Evolutionary conservation across 768 basidiomycete species (phyloP).

Genomic region (Chalciporus pseudorubinellus): DNA sequence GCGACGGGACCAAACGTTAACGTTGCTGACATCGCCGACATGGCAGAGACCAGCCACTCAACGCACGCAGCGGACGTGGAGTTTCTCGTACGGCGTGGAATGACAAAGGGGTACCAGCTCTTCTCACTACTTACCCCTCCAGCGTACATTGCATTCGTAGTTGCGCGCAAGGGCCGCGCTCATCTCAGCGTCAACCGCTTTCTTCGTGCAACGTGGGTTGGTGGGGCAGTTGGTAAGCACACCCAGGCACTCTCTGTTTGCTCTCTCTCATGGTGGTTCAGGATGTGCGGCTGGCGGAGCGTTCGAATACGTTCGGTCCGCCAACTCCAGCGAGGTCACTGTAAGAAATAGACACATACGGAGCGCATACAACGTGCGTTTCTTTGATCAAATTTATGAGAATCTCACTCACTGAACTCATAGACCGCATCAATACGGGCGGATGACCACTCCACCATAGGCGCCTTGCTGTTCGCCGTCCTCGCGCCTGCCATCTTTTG

Average conservation of each 20-base stretch:
- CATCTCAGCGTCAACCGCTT: conserved; percentile 59
- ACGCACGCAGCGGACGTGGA: conserved; percentile 56
- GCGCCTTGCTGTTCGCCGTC: conserved; percentile 59
- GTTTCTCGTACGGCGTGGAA: conserved; percentile 62
- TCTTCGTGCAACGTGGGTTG: conserved; percentile 72
- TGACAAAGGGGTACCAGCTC: conserved; percentile 66
- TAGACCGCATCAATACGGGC: conserved; percentile 58
- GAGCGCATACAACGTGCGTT: conserved; percentile 56
- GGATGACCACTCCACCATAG: conserved; percentile 77
- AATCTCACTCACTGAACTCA: conserved; percentile 2
- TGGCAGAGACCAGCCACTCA: not conserved
- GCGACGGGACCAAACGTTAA: not conserved
- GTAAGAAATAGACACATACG: conserved; percentile 49
- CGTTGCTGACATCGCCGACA: not conserved
- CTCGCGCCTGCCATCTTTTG: conserved; percentile 70
- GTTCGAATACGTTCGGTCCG: conserved; percentile 60
- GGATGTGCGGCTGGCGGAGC: conserved; percentile 49
- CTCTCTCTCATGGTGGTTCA: conserved; percentile 8
- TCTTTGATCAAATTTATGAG: not conserved
- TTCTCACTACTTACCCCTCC: conserved; percentile 64
- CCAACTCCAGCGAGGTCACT: conserved; percentile 47
- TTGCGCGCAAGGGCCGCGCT: conserved; percentile 53
- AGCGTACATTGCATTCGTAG: conserved; percentile 50
- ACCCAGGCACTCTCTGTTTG: too few relatives aligned
- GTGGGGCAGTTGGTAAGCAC: conserved; percentile 50